A percentile compares a stretch with the other conserved stretches of the same genome.
phyloP scores from a whole-genome alignment of 805 yeast genomes.

The Starmerella apicola region DNA sequence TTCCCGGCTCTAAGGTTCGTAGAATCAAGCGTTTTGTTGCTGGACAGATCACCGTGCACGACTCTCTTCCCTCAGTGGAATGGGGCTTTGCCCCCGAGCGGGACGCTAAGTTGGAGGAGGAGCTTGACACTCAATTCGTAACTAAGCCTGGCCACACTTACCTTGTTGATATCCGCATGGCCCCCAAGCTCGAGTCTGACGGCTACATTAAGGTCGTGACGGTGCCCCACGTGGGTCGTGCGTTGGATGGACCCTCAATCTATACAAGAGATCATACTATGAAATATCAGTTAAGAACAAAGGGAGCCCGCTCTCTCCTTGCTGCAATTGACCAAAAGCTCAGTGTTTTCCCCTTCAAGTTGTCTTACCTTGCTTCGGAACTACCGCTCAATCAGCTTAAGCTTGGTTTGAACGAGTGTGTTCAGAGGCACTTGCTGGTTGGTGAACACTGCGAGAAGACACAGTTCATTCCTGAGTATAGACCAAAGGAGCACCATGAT shows the following conservation, averaged over 20 bases:
- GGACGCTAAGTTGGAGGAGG: constrained; percentile 27
- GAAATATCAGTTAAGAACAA: constrained; percentile 61
- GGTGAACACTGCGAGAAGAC: constrained; percentile 62
- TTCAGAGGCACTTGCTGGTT: constrained; percentile 66
- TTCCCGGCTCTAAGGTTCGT: constrained; percentile 88
- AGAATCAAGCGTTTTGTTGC: constrained; percentile 86
- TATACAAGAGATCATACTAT: constrained; percentile 82
- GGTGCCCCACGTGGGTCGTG: constrained; percentile 24
- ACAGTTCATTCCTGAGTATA: constrained; percentile 57
- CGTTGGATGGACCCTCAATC: constrained; percentile 35
- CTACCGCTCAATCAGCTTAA: constrained; percentile 49
- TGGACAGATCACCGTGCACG: constrained; percentile 92
- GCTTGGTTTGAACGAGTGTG: constrained; percentile 68
- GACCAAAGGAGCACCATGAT: constrained; percentile 37
- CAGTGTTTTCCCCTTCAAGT: constrained; percentile 87
- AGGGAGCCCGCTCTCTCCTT: constrained; percentile 58
- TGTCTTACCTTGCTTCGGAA: constrained; percentile 52
- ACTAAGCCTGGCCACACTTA: constrained; percentile 78
- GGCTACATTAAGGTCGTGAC: constrained; percentile 24
- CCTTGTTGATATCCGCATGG: constrained; percentile 69
- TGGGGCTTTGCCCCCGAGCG: constrained; percentile 26
- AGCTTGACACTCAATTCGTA: constrained; percentile 41
- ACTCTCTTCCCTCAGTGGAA: constrained; percentile 79
- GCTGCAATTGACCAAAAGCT: constrained; percentile 50
- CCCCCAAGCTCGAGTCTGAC: constrained; percentile 39